phyloP scores from a whole-genome alignment of 805 yeast species.

The Cyberlindnera bimundalis region DNA sequence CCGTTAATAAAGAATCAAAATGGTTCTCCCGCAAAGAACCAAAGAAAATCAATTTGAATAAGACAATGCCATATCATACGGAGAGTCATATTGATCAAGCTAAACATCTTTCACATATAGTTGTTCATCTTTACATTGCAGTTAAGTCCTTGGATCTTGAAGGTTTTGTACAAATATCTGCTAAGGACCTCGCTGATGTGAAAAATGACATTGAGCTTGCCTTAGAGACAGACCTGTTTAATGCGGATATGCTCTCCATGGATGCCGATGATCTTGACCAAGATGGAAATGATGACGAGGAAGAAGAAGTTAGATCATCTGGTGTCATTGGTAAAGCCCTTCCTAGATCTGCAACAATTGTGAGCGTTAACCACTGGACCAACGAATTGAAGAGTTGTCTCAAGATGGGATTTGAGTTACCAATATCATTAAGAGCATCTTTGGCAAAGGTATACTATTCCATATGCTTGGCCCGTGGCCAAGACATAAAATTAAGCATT shows the following conservation, averaged over 20 bases:
- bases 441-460: slow-evolving; percentile 70
- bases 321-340: slow-evolving; percentile 55
- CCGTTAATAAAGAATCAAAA: slow-evolving; percentile 34
- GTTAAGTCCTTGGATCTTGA: slow-evolving; percentile 69
- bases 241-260: slow-evolving; percentile 35
- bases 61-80: slow-evolving; percentile 66
- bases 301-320: slow-evolving; percentile 35
- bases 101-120: slow-evolving; percentile 71
- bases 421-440: slow-evolving; percentile 55
- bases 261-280: slow-evolving; percentile 32
- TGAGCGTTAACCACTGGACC: slow-evolving; percentile 80
- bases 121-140: slow-evolving; percentile 76
- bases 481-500: slow-evolving; percentile 52
- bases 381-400: slow-evolving; percentile 78
- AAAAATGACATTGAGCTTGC: slow-evolving; percentile 43
- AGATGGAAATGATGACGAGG: slow-evolving; percentile 37
- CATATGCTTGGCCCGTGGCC: slow-evolving; percentile 70
- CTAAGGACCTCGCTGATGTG: slow-evolving; percentile 57
- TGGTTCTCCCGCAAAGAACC: slow-evolving; percentile 37
- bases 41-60: slow-evolving; percentile 32
- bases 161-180: slow-evolving; percentile 63
- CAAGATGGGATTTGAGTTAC: slow-evolving; percentile 75
- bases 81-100: slow-evolving; percentile 70
- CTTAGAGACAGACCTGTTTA: slow-evolving; percentile 49
- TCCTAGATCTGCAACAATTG: slow-evolving; percentile 67